Base-by-base conservation (phyloP, 2,329 filamentous ascomycete genomes). In the Parastagonospora avenae region DNA sequence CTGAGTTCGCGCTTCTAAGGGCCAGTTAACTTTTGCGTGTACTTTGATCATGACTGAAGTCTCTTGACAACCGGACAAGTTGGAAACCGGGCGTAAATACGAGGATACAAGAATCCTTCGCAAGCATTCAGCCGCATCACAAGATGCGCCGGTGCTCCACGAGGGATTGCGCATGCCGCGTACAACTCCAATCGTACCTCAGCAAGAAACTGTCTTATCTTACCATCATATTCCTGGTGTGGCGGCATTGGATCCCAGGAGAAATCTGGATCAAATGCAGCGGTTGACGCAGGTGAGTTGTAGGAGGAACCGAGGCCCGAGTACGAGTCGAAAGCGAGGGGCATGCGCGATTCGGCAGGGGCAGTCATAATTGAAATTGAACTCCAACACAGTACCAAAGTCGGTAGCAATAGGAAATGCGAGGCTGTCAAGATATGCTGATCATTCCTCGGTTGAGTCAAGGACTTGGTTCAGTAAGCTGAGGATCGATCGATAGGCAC, bases 191-290 rank as follows among this genome's bases (percentile, higher is more conserved):
- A 27, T 31, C 19, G 37, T 50, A 48, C 16, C 42, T 47, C 29
- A 31, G 56, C 10, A 44, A 30, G 50, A 55, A 51, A 54, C 51
- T 57, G 30, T 27, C 24, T 15, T 44, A 31, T 56, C 66, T 62
- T 59, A 70, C 68, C 60, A 52, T 63, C 55, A 30, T 30, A 14
- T 36, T 61, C 44, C n/a, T 54, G 48, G 14, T 48, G 62, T 30
- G 63, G 60, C 41, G 59, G 48, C 67, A 67, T 68, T 11, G 58
- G 47, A 28, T 44, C 35, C 64, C 64, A 69, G 27, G 56, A 49
- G 24, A 48, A 57, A 37, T 51, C 53, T 48, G 62, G 59, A 47
- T 62, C 62, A 27, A 60, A 62, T 15, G 51, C 45, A 19, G 58
- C 46, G 15, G 58, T 53, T n/a, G 64, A 63, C 24, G 59, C 52